These are phyloP conservation scores for Tuctoria greenei DNA, from an alignment of 176 grass and related monocot species.

Conservation along the genomic window DNA sequence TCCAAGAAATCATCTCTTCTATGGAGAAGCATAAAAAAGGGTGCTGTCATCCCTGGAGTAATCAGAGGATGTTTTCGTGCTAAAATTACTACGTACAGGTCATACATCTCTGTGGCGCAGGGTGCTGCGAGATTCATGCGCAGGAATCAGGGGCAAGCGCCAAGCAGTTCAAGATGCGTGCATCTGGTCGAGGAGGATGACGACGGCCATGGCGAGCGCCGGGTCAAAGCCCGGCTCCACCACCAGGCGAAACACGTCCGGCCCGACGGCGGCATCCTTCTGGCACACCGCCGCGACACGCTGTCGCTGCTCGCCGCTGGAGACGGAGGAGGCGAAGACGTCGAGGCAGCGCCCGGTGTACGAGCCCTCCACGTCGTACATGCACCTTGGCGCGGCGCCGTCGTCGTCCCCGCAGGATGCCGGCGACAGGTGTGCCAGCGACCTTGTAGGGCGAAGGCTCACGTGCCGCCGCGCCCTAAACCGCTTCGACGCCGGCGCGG, in stretches of 20 bases:
- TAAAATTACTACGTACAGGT: neutral
- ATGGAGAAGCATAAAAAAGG: slow-evolving; percentile 31
- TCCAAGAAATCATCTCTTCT: neutral
- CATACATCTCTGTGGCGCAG: neutral
- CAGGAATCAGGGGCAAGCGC: neutral
- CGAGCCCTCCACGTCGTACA: slow-evolving; percentile 71
- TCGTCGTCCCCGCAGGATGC: neutral
- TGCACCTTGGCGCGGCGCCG: neutral
- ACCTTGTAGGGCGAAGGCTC: slow-evolving; percentile 40
- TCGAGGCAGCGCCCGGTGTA: slow-evolving; percentile 62
- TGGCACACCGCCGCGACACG: slow-evolving; percentile 55
- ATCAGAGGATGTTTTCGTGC: neutral
- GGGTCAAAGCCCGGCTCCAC: slow-evolving; percentile 69
- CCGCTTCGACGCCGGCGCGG: slow-evolving; percentile 29
- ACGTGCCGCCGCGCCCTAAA: slow-evolving; percentile 62
- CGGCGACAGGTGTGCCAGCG: slow-evolving; percentile 47
- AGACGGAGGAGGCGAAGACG: slow-evolving; percentile 42
- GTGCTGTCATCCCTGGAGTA: neutral
- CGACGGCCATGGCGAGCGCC: slow-evolving; percentile 76
- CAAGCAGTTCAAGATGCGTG: slow-evolving; percentile 9
- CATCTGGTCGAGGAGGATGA: slow-evolving; percentile 81
- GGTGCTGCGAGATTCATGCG: neutral
- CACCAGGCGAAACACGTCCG: slow-evolving; percentile 69
- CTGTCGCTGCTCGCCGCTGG: slow-evolving; percentile 24
- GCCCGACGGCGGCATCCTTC: slow-evolving; percentile 63